A percentile compares a stretch with the other conserved stretches of the same genome.
phyloP scores from a whole-genome alignment of 1,139 yeast species.

The Torulaspora globosa region DNA sequence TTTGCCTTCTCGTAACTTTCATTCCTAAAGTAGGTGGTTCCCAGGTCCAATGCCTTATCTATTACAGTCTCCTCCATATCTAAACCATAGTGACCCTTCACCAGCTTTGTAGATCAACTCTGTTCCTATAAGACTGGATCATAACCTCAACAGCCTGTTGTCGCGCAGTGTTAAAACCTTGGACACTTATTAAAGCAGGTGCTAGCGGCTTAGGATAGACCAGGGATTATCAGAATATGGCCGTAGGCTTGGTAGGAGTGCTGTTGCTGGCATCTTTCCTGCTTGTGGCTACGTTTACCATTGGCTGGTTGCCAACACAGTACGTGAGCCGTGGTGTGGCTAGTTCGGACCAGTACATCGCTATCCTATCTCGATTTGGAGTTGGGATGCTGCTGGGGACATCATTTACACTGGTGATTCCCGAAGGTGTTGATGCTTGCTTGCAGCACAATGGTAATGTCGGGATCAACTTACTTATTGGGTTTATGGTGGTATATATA shows the following conservation, averaged over 20 bases:
- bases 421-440: slow-evolving; percentile 53
- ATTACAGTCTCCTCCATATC: slow-evolving; percentile 20
- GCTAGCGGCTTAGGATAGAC: not conserved
- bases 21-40: slow-evolving; percentile 28
- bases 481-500: slow-evolving; percentile 33
- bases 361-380: slow-evolving; percentile 45
- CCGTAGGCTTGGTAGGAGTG: slow-evolving; percentile 8
- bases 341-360: slow-evolving; percentile 22
- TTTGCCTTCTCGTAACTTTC: slow-evolving; percentile 29
- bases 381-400: slow-evolving; percentile 58
- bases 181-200: not conserved
- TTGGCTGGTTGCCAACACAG: slow-evolving; percentile 39
- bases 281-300: slow-evolving; percentile 23
- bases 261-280: slow-evolving; percentile 9
- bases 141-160: not conserved
- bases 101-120: not conserved
- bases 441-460: slow-evolving; percentile 35
- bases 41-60: slow-evolving; percentile 32
- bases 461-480: slow-evolving; percentile 33
- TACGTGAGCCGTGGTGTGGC: slow-evolving; percentile 21
- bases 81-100: not conserved
- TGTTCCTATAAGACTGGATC: not conserved
- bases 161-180: not conserved
- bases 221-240: slow-evolving; percentile 3
- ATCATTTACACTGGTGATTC: slow-evolving; percentile 52